A percentile compares a stretch with the other conserved stretches of the same genome.
phyloP scores from a whole-genome alignment of 2,329 filamentous ascomycete species.

The Coniochaeta sp. region DNA sequence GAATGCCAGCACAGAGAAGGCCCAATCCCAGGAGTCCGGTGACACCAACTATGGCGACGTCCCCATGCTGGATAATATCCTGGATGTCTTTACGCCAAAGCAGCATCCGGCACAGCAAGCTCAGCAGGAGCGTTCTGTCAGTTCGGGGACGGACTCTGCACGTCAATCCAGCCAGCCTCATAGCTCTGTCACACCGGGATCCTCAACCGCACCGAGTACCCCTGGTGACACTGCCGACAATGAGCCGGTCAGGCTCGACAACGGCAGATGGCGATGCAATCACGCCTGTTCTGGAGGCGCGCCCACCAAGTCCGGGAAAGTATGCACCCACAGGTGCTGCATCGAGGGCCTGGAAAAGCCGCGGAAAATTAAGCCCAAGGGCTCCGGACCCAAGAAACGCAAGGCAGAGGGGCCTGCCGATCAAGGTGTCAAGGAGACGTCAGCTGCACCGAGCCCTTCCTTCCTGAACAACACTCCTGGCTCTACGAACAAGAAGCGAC shows the following conservation, averaged over 20 bases:
- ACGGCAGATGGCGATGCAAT: conserved; percentile 69
- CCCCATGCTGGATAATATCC: conserved; percentile 44
- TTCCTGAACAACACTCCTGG: not conserved
- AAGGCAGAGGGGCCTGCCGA: conserved; percentile 11
- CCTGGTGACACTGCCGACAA: conserved; percentile 4
- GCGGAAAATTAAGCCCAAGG: conserved; percentile 29
- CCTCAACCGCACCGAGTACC: too few relatives aligned
- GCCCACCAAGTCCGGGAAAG: conserved; percentile 27
- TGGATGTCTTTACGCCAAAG: conserved; percentile 14
- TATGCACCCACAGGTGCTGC: conserved; percentile 68
- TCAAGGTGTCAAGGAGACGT: not conserved
- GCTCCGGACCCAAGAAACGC: conserved; percentile 14
- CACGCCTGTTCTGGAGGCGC: conserved; percentile 50
- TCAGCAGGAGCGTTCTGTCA: not conserved
- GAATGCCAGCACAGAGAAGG: conserved; percentile 5
- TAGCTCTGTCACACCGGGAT: too few relatives aligned
- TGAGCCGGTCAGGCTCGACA: conserved; percentile 48
- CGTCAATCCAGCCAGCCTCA: too few relatives aligned
- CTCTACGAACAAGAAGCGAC: not conserved
- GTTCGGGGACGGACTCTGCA: too few relatives aligned
- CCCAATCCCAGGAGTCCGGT: conserved; percentile 4
- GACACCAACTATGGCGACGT: conserved; percentile 33
- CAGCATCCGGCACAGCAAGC: not conserved
- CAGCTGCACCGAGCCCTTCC: not conserved
- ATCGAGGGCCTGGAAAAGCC: conserved; percentile 63